These are phyloP conservation scores for Capsicum rhomboideum DNA, from an alignment of 257 asterid genomes.

Conservation along the genomic window DNA sequence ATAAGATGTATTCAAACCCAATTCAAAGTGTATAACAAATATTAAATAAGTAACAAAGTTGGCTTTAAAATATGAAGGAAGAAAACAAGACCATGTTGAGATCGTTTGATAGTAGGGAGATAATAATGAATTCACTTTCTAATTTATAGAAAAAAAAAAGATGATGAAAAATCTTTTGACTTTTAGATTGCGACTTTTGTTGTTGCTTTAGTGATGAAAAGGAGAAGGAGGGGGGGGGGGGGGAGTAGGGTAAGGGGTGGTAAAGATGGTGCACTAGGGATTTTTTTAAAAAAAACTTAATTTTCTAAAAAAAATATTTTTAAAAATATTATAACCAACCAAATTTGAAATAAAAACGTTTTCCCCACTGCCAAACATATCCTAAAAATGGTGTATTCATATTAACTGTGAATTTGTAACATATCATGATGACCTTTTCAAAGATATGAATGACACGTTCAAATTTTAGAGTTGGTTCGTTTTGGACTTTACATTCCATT, in stretches of 20 bases:
- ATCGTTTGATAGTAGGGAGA: background rate
- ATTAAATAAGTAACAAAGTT: too few relatives aligned
- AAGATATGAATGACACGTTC: background rate
- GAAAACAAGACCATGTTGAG: background rate
- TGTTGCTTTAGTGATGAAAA: background rate
- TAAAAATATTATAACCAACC: too few relatives aligned
- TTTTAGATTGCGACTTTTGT: background rate
- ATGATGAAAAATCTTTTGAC: background rate
- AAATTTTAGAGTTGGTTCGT: background rate
- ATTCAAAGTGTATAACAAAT: too few relatives aligned
- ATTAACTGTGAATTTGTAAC: background rate
- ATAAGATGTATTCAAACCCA: too few relatives aligned
- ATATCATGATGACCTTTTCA: background rate
- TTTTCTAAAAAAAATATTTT: too few relatives aligned
- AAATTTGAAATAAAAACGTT: too few relatives aligned
- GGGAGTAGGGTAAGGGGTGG: background rate
- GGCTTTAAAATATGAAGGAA: background rate
- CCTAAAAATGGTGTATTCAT: too few relatives aligned
- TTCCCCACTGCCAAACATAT: too few relatives aligned
- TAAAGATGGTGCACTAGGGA: background rate
- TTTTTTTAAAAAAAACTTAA: background rate
- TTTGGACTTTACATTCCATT: background rate
- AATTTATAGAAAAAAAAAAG: background rate
- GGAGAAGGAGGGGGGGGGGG: background rate
- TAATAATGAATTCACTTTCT: background rate